These are phyloP conservation scores for Lachnellula occidentalis DNA, from an alignment of 2,329 filamentous ascomycete genomes.

Conservation along the genomic window DNA sequence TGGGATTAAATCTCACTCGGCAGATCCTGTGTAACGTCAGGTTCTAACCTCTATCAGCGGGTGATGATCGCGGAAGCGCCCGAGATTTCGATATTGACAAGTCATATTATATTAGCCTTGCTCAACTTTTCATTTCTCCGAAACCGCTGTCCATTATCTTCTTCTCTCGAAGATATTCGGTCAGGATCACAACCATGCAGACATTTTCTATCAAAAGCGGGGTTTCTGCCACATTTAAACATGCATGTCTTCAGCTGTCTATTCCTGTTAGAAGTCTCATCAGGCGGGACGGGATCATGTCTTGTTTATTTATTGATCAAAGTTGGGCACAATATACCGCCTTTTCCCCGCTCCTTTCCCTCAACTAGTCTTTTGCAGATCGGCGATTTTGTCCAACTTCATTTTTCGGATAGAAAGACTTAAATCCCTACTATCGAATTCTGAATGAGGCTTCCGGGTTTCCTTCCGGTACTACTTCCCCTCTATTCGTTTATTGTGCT, in stretches of 20 bases:
- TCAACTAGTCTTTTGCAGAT: background rate
- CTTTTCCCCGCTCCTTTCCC: background rate
- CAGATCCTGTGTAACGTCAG: background rate
- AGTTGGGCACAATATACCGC: background rate
- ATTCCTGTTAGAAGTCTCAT: too few relatives aligned
- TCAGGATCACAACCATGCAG: too few relatives aligned
- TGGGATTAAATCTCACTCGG: background rate
- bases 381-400: background rate
- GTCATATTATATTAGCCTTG: background rate
- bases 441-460: too few relatives aligned
- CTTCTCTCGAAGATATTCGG: background rate
- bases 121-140: background rate
- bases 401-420: too few relatives aligned
- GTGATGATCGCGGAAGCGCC: background rate
- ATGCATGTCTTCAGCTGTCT: too few relatives aligned
- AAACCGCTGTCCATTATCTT: background rate
- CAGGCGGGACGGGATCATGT: background rate
- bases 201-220: too few relatives aligned
- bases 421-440: too few relatives aligned
- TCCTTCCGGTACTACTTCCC: too few relatives aligned
- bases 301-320: background rate
- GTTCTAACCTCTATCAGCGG: background rate
- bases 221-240: too few relatives aligned
- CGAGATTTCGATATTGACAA: background rate
- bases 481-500: background rate